Evolutionary conservation across 2,329 filamentous ascomycete species (phyloP).

Genomic region (Paraphoma chrysanthemicola): DNA sequence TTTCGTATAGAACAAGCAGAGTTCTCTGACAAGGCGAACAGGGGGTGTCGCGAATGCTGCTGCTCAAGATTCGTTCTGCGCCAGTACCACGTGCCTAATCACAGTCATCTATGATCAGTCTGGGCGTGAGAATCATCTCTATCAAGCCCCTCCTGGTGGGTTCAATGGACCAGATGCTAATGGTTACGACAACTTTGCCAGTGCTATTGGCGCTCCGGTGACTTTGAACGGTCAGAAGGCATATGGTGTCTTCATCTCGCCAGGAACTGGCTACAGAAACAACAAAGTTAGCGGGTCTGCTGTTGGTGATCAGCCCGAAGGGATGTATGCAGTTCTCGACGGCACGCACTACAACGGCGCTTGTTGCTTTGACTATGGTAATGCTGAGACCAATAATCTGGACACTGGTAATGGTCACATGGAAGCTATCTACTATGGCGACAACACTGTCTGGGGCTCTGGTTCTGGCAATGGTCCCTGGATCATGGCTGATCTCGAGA

Average conservation of each 20-base stretch:
- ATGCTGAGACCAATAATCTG: constrained; percentile 49
- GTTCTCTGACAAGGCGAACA: background rate
- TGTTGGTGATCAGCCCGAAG: constrained; percentile 62
- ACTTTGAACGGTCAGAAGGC: constrained; percentile 66
- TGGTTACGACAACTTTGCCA: constrained; percentile 67
- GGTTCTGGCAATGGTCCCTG: constrained; percentile 68
- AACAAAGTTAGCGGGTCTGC: constrained; percentile 61
- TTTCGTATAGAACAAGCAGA: background rate
- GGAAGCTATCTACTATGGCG: constrained; percentile 72
- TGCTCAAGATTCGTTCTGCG: constrained; percentile 68
- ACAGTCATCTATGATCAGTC: constrained; percentile 72
- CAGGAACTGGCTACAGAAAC: constrained; percentile 69
- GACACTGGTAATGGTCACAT: constrained; percentile 69
- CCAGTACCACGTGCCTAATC: constrained; percentile 67
- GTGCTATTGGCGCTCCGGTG: constrained; percentile 66
- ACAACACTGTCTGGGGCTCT: constrained; percentile 61
- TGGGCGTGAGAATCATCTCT: constrained; percentile 67
- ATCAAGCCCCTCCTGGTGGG: constrained; percentile 65
- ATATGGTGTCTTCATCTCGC: constrained; percentile 69
- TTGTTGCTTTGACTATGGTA: constrained; percentile 60
- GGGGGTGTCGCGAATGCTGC: constrained; percentile 66
- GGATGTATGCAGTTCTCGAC: constrained; percentile 68
- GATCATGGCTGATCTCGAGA: constrained; percentile 74
- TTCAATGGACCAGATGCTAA: constrained; percentile 63
- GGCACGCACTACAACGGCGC: constrained; percentile 65